phyloP scores from a whole-genome alignment of 805 yeast genomes.

The Ogataea degrootiae region DNA sequence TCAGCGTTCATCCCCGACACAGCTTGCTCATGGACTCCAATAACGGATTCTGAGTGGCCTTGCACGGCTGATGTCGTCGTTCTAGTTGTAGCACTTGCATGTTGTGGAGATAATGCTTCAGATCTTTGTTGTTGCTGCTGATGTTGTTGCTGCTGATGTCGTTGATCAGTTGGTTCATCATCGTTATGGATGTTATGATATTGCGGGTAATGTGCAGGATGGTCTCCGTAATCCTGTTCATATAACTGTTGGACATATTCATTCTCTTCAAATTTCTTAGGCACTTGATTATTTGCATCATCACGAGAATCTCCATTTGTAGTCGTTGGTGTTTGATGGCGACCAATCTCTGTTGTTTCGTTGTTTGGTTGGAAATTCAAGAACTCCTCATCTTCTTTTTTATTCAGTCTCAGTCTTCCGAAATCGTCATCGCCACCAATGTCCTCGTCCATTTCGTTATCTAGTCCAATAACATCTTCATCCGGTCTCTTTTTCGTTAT shows the following conservation, averaged over 20 bases:
- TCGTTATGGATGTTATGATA: constrained; percentile 23
- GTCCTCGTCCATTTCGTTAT: constrained; percentile 7
- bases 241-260: constrained; percentile 30
- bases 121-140: neutral
- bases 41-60: too few species aligned
- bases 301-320: neutral
- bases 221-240: constrained; percentile 28
- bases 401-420: neutral
- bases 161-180: neutral
- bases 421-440: neutral
- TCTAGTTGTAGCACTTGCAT: neutral
- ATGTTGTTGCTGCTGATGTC: too few species aligned
- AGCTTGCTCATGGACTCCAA: too few species aligned
- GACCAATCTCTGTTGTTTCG: neutral
- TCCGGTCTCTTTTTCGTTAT: constrained; percentile 3
- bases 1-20: too few species aligned
- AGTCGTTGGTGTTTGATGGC: neutral
- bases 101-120: neutral
- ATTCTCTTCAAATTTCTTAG: constrained; percentile 6
- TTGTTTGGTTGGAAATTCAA: constrained; percentile 8
- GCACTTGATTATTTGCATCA: constrained; percentile 2
- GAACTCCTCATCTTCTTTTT: constrained; percentile 17
- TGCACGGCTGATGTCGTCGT: neutral
- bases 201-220: constrained; percentile 24
- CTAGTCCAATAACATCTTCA: too few species aligned